Base-by-base conservation (phyloP, 73 alveolate genomes). In the Paramecium tetraurelia region DNA sequence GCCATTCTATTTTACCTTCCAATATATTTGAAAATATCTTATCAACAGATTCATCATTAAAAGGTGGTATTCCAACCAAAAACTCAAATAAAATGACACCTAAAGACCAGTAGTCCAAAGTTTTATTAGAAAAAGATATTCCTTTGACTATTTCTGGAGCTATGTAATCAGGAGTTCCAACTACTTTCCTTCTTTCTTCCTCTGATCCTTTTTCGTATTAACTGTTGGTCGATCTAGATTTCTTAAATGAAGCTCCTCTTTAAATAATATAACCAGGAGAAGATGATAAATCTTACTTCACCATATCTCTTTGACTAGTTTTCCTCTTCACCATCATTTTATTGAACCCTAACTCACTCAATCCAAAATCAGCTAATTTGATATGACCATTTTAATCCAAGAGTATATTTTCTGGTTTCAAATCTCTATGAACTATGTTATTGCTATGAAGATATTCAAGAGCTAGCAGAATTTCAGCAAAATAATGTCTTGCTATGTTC, bases 111-210 rank as follows among this genome's bases (percentile, higher is more conserved):
- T 63, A 89, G 72, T 89, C 94, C 11, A 89, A 29, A 12, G 94
- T 44, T 18, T 72, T 69, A 89, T 89, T 89, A 12, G 86, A 70
- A 41, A 88, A 58, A 12, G 89, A 71, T 2, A 46, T 33, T 22
- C 94, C 94, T 21, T 70, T 53, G 22, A 89, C 59, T 8, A 96
- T 95, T 95, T 96, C 98, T 4, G 98, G 98, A 5, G 98, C 98
- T 21, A 96, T 96, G 57, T 96, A 96, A 92, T 96, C 98, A 2
- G 98, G 98, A 9, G 98, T 96, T 85, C 98, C 98, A 1, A 95
- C 97, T 2, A 96, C 92, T 50, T 95, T 90, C 75, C 93, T 93
- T 69, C 95, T 92, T 75, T 95, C 72, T 36, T 24, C 63, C 57
- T 85, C 84, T 14, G 84, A 63, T 63, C 84, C 84, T 33, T 63